These are phyloP conservation scores for Annulohypoxylon bovei DNA, from an alignment of 495 filamentous ascomycete species.

Conservation along the genomic window DNA sequence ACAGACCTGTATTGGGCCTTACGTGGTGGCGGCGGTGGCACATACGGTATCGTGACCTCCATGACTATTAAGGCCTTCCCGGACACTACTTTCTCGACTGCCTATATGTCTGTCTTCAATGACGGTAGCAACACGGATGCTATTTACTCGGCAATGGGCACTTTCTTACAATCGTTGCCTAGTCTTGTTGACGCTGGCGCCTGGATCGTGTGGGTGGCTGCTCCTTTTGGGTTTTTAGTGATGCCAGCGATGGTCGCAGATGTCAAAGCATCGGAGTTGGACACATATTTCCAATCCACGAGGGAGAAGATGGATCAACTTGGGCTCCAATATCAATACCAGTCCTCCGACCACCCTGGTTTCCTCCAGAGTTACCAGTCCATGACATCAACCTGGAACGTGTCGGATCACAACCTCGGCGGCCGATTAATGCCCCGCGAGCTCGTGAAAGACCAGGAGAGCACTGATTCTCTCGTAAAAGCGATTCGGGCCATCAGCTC, in stretches of 20 bases:
- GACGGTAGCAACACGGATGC: constrained; percentile 8
- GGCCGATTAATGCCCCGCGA: constrained; percentile 28
- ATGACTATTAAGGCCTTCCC: constrained; percentile 49
- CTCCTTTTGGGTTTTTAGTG: constrained; percentile 18
- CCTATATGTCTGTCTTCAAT: background rate
- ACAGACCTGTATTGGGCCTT: constrained; percentile 68
- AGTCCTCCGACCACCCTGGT: constrained; percentile 7
- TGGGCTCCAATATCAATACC: constrained; percentile 16
- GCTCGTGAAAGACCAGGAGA: constrained; percentile 11
- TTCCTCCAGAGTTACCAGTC: constrained; percentile 17
- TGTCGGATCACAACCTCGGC: constrained; percentile 25
- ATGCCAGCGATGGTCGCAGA: constrained; percentile 21
- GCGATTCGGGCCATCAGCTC: constrained; percentile 22
- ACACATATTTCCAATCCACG: constrained; percentile 6
- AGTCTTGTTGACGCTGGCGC: constrained; percentile 16
- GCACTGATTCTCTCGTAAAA: constrained; percentile 15
- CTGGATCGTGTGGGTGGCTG: constrained; percentile 19
- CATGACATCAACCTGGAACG: constrained; percentile 21
- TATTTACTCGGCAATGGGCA: constrained; percentile 14
- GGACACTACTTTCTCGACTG: constrained; percentile 31
- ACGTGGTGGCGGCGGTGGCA: constrained; percentile 62
- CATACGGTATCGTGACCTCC: constrained; percentile 61
- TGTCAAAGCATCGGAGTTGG: constrained; percentile 7
- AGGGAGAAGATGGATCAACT: constrained; percentile 19
- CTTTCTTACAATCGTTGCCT: constrained; percentile 13